Conservation (phyloP, 2,329 filamentous ascomycete genomes). For the Gliomastix tumulicola region DNA sequence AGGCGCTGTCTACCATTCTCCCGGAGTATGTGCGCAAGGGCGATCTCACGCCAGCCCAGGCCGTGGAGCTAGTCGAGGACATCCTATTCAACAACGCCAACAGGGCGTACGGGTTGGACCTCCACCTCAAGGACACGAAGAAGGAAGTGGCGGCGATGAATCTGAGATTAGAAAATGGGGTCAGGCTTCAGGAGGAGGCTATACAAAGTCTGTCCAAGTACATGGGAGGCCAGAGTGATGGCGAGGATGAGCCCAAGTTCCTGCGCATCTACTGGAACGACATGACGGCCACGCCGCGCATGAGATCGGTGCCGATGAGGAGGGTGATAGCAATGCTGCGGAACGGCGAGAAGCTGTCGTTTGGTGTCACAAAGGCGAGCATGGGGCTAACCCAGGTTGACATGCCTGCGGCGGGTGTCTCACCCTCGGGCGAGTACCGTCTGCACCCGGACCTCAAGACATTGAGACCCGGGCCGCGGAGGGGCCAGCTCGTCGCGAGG, state of each 20-base stretch:
- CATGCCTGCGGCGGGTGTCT: conserved; percentile 40
- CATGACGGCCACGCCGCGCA: conserved; percentile 62
- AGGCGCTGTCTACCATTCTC: conserved; percentile 62
- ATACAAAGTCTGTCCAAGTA: conserved; percentile 27
- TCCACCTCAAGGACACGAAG: conserved; percentile 23
- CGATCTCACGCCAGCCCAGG: conserved; percentile 54
- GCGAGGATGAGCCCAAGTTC: conserved; percentile 49
- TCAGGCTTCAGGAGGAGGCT: no score
- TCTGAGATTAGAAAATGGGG: no score
- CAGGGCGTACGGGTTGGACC: conserved; percentile 58
- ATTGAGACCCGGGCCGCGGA: conserved; percentile 49
- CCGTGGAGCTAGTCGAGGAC: conserved; percentile 55
- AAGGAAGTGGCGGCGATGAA: not conserved
- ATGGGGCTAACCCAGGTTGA: conserved; percentile 67
- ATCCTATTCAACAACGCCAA: conserved; percentile 76
- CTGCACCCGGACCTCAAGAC: conserved; percentile 60
- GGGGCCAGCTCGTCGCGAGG: conserved; percentile 58
- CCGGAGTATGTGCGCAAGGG: conserved; percentile 58
- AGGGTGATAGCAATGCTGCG: conserved; percentile 41
- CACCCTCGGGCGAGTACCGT: conserved; percentile 57
- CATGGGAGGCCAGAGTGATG: conserved; percentile 26
- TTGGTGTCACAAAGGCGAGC: conserved; percentile 58
- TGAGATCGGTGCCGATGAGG: conserved; percentile 60
- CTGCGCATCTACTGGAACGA: conserved; percentile 74
- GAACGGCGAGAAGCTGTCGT: conserved; percentile 32